These are phyloP conservation scores for Plenodomus tracheiphilus DNA, from an alignment of 2,329 filamentous ascomycete genomes.

Conservation along the genomic window DNA sequence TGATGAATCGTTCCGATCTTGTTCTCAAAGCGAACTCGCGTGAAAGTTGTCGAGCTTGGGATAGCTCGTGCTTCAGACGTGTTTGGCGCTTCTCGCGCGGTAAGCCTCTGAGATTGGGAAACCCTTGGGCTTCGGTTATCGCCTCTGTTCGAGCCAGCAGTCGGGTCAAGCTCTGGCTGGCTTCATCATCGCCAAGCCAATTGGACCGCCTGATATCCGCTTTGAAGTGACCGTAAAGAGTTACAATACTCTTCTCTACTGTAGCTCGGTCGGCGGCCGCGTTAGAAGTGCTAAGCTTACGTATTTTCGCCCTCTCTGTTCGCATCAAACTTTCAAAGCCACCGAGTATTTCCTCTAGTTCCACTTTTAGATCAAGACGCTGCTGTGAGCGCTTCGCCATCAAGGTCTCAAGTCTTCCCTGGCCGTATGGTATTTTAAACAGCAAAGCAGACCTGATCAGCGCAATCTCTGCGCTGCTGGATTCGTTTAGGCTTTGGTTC, in stretches of 20 bases:
- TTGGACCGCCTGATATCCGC: constrained; percentile 15
- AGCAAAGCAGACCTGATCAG: constrained; percentile 51
- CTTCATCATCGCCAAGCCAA: constrained; percentile 29
- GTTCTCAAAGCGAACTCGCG: constrained; percentile 21
- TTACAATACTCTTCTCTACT: constrained; percentile 7
- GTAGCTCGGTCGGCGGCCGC: background rate
- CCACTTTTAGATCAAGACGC: constrained; percentile 8
- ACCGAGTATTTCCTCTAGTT: constrained; percentile 16
- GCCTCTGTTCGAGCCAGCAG: constrained; percentile 14
- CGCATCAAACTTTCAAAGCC: constrained; percentile 21
- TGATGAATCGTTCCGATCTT: constrained; percentile 30
- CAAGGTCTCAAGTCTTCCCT: constrained; percentile 19
- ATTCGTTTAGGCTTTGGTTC: constrained; percentile 51
- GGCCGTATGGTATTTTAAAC: constrained; percentile 15
- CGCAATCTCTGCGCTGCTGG: constrained; percentile 55
- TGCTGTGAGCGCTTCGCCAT: constrained; percentile 20
- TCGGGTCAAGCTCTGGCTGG: constrained; percentile 5
- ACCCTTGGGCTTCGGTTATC: constrained; percentile 1
- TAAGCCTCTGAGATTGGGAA: constrained; percentile 8
- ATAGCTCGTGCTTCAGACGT: constrained; percentile 19
- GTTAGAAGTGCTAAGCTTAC: background rate
- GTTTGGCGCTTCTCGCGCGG: constrained; percentile 3
- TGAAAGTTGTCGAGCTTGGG: constrained; percentile 20
- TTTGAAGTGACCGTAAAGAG: constrained; percentile 24
- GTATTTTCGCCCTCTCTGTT: background rate